Evolutionary conservation across 129 eudicot species (phyloP).

Genomic region (Flaveria linearis): DNA sequence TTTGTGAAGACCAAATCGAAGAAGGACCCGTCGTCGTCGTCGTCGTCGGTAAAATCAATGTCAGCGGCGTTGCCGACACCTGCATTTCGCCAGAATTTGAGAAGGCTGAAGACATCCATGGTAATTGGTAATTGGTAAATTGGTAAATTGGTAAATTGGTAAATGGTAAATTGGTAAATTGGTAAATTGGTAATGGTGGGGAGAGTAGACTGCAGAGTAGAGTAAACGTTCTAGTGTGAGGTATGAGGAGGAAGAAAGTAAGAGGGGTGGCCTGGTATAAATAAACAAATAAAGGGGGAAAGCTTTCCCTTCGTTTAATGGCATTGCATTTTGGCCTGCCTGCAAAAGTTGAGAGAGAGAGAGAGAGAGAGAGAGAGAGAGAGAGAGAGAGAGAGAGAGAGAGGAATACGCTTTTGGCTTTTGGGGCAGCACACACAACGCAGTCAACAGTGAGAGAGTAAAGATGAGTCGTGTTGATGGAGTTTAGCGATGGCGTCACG

Average conservation of each 20-base stretch:
- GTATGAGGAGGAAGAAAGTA: not conserved
- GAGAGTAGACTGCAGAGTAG: conserved; percentile 39
- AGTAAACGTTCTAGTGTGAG: not conserved
- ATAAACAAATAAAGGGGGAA: conserved; percentile 30
- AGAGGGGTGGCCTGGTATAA: conserved; percentile 10
- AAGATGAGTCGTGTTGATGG: conserved; percentile 38
- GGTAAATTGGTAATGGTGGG: not conserved
- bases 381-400: conserved; percentile 10
- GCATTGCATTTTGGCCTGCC: conserved; percentile 13
- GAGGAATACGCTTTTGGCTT: conserved; percentile 44
- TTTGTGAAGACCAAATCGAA: conserved; percentile 62
- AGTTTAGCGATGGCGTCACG: conserved; percentile 41
- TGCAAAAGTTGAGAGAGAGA: conserved; percentile 18
- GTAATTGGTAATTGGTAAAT: no score
- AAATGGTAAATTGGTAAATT: no score
- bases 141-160: no score
- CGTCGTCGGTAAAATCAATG: conserved; percentile 40
- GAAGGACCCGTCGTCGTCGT: conserved; percentile 67
- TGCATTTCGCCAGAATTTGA: conserved; percentile 69
- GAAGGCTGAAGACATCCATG: conserved; percentile 55
- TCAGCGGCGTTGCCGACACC: conserved; percentile 31
- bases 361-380: conserved; percentile 12
- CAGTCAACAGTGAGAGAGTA: conserved; percentile 23
- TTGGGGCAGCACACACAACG: conserved; percentile 21
- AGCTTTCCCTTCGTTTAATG: conserved; percentile 38